A percentile compares a stretch with the other conserved stretches of the same genome.
Evolutionary conservation across 2,329 filamentous ascomycete species (phyloP).

Genomic region (Botrytis aclada): DNA sequence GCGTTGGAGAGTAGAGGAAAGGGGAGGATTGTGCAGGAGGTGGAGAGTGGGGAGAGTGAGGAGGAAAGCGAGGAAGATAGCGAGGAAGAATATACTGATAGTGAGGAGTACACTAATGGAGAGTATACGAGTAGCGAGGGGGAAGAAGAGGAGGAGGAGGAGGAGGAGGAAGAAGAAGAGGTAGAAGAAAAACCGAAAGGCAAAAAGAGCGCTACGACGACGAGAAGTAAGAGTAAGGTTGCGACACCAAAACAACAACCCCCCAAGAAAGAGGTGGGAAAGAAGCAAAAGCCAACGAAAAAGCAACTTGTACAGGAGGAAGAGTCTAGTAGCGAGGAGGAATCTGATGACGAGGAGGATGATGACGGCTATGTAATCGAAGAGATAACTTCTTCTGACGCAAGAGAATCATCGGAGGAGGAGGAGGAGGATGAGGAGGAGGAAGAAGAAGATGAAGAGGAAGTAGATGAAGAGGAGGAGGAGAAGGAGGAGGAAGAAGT

Average conservation of each 20-base stretch:
- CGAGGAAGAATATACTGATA: constrained; percentile 15
- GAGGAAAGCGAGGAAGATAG: constrained; percentile 2
- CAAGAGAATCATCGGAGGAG: neutral
- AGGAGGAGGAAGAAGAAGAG: neutral
- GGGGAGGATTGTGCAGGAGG: constrained; percentile 14
- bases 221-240: neutral
- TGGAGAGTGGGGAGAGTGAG: neutral
- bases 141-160: constrained; percentile 2
- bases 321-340: constrained; percentile 15
- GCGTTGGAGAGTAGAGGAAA: constrained; percentile 13
- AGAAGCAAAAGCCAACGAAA: neutral
- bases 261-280: neutral
- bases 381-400: constrained; percentile 16
- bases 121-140: constrained; percentile 12
- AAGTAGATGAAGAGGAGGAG: neutral
- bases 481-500: neutral
- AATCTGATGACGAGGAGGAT: neutral
- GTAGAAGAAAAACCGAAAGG: neutral
- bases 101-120: constrained; percentile 15
- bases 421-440: neutral
- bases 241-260: neutral
- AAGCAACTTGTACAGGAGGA: neutral
- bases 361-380: constrained; percentile 16
- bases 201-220: neutral
- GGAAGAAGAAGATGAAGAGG: neutral